Percentiles rank a stretch among this genome's conserved stretches.
Evolutionary conservation across 2,329 filamentous ascomycete species (phyloP).

Genomic region (Pyricularia sp.): DNA sequence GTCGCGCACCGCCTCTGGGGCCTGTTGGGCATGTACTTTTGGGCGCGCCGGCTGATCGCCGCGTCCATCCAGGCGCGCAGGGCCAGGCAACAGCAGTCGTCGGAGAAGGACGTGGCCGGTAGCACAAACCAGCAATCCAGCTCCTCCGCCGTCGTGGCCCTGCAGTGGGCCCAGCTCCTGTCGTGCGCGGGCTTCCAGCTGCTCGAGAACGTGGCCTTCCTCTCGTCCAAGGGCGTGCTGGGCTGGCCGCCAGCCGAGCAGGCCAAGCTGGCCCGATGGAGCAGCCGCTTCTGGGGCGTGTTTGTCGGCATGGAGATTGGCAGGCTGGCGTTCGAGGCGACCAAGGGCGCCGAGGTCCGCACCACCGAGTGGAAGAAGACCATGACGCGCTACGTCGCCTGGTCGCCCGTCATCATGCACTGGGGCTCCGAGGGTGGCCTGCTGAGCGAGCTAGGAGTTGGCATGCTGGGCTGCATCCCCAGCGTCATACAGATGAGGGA

Average conservation of each 20-base stretch:
- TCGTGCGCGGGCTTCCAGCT: conserved; percentile 60
- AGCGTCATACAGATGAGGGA: conserved; percentile 30
- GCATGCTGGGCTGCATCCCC: conserved; percentile 30
- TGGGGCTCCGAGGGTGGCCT: conserved; percentile 60
- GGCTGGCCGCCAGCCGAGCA: conserved; percentile 42
- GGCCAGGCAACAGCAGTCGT: conserved; percentile 11
- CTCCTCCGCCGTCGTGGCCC: conserved; percentile 22
- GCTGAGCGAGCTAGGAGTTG: conserved; percentile 27
- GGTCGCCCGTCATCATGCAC: conserved; percentile 72
- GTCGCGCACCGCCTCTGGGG: conserved; percentile 68
- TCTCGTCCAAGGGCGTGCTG: conserved; percentile 61
- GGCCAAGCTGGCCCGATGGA: conserved; percentile 53
- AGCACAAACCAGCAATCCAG: conserved; percentile 22
- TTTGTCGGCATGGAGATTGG: conserved; percentile 68
- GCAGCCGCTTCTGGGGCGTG: conserved; percentile 65
- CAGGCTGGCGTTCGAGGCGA: conserved; percentile 40
- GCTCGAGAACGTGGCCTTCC: conserved; percentile 72
- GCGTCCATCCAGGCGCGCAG: conserved; percentile 14
- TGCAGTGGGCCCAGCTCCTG: conserved; percentile 57
- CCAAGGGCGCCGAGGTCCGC: conserved; percentile 27
- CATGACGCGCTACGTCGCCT: conserved; percentile 57
- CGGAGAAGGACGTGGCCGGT: conserved; percentile 15
- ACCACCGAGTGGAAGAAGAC: conserved; percentile 47
- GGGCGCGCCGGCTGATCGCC: conserved; percentile 39
- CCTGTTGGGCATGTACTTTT: conserved; percentile 59